A percentile compares a stretch with the other conserved stretches of the same genome.
Evolutionary conservation across 352 stramenopile genomes (phyloP).

Genomic region (Phytopythium delawarense): DNA sequence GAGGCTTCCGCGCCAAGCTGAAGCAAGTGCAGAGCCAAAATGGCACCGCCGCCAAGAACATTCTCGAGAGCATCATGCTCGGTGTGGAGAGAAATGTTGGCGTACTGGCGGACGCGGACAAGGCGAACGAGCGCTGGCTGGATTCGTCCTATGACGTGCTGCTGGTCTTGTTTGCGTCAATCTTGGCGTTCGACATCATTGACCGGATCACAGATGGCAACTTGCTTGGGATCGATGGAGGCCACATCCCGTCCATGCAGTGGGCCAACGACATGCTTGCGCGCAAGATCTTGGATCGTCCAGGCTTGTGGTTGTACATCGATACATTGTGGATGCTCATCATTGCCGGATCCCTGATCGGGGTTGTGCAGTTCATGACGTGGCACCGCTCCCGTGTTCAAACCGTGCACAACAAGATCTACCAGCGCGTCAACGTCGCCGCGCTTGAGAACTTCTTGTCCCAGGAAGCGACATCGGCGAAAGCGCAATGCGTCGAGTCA

Average conservation of each 20-base stretch:
- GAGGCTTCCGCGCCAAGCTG: constrained; percentile 88
- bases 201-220: constrained; percentile 94
- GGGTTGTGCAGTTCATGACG: constrained; percentile 34
- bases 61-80: constrained; percentile 58
- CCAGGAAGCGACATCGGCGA: constrained; percentile 1
- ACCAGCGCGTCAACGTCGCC: constrained; percentile 42
- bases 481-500: constrained; percentile 64
- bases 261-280: constrained; percentile 53
- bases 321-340: constrained; percentile 43
- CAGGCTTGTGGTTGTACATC: constrained; percentile 48
- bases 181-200: constrained; percentile 93
- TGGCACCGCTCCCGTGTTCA: constrained; percentile 33
- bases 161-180: constrained; percentile 89
- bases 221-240: constrained; percentile 68
- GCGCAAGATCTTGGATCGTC: constrained; percentile 29
- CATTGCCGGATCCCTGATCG: constrained; percentile 30
- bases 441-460: constrained; percentile 52
- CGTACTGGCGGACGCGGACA: constrained; percentile 45
- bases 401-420: constrained; percentile 33
- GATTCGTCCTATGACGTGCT: constrained; percentile 84
- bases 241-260: constrained; percentile 30
- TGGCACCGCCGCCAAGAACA: constrained; percentile 68
- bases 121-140: constrained; percentile 66
- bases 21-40: constrained; percentile 83
- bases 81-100: constrained; percentile 60